phyloP scores from a whole-genome alignment of 305 asterid genomes.

The Fraxinus sp. region DNA sequence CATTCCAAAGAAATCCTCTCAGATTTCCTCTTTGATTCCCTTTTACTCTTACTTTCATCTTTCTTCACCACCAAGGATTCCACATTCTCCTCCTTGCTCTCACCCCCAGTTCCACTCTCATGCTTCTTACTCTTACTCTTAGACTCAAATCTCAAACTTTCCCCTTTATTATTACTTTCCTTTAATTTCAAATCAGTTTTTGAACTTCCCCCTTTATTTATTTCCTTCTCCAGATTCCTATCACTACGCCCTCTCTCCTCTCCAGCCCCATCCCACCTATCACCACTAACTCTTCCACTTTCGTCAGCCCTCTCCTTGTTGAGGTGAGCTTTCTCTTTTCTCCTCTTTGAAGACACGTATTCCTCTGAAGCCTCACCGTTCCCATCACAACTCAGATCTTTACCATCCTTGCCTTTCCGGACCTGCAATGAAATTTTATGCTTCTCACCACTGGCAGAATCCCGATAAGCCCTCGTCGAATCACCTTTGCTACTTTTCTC shows the following conservation, averaged over 20 bases:
- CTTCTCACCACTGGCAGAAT: slow-evolving; percentile 77
- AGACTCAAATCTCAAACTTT: slow-evolving; percentile 50
- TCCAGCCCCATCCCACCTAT: slow-evolving; percentile 58
- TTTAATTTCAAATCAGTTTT: slow-evolving; percentile 51
- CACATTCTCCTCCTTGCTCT: slow-evolving; percentile 54
- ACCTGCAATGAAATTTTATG: slow-evolving; percentile 59
- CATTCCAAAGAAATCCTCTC: slow-evolving; percentile 74
- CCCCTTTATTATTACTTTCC: slow-evolving; percentile 53
- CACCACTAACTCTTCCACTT: slow-evolving; percentile 41
- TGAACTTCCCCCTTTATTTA: slow-evolving; percentile 40
- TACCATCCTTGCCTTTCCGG: slow-evolving; percentile 60
- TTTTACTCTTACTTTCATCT: slow-evolving; percentile 61
- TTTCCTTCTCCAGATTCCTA: slow-evolving; percentile 41
- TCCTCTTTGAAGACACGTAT: slow-evolving; percentile 65
- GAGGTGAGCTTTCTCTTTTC: slow-evolving; percentile 69
- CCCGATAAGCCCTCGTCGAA: slow-evolving; percentile 49
- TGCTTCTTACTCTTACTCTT: slow-evolving; percentile 63
- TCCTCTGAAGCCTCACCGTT: slow-evolving; percentile 67
- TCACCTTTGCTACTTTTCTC: slow-evolving; percentile 56
- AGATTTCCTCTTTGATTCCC: slow-evolving; percentile 72
- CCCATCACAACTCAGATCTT: slow-evolving; percentile 58
- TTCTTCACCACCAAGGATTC: slow-evolving; percentile 46
- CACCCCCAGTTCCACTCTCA: slow-evolving; percentile 53
- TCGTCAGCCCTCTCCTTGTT: slow-evolving; percentile 27
- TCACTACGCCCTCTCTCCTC: slow-evolving; percentile 40